These are phyloP conservation scores for Ceratobasidium sp. DNA, from an alignment of 1,284 basidiomycete species.

Conservation along the genomic window DNA sequence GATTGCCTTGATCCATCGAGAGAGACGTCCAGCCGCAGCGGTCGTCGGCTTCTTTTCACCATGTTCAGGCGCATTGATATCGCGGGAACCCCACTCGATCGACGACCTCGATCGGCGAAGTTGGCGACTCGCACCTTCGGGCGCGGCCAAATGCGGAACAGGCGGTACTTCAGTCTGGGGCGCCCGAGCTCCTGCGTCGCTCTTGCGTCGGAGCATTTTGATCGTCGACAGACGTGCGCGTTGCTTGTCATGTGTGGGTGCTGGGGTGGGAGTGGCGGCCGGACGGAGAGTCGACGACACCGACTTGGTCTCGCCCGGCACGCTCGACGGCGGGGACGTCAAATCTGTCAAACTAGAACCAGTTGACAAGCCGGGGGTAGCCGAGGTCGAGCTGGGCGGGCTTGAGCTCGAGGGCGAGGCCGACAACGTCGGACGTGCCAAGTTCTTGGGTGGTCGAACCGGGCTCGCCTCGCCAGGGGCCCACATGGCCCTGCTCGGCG, in stretches of 20 bases:
- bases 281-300: neutral
- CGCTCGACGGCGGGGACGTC: no score
- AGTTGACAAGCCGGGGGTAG: constrained; percentile 7
- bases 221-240: neutral
- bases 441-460: neutral
- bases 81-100: constrained; percentile 17
- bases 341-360: neutral
- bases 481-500: constrained; percentile 24
- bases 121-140: neutral
- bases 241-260: neutral
- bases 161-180: neutral
- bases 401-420: constrained; percentile 1
- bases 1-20: constrained; percentile 34
- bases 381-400: neutral
- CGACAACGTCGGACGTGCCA: neutral
- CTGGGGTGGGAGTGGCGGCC: neutral
- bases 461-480: neutral
- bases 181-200: neutral
- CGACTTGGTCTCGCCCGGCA: constrained; percentile 6
- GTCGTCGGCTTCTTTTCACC: neutral
- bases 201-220: constrained; percentile 2
- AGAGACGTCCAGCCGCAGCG: neutral
- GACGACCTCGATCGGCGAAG: constrained; percentile 22
- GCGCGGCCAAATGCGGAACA: neutral
- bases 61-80: neutral